A percentile compares a stretch with the other conserved stretches of the same genome.
These are phyloP conservation scores for Mercurialis annua DNA, from an alignment of 345 rosid genomes.

Conservation along the genomic window DNA sequence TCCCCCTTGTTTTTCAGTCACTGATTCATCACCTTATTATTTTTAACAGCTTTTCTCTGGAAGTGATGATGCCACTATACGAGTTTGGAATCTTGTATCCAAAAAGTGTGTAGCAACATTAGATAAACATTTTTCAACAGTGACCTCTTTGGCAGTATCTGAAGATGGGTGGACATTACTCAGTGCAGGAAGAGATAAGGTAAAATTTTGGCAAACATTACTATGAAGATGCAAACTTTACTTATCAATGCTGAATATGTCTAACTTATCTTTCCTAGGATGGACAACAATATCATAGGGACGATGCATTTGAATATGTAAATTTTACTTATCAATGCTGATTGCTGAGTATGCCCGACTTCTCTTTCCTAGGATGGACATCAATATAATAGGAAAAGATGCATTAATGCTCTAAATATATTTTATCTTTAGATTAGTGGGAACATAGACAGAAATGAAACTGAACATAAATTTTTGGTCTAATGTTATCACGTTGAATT, in stretches of 20 bases:
- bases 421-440: neutral
- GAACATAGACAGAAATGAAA: neutral
- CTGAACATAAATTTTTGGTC: neutral
- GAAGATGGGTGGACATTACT: slow-evolving; percentile 81
- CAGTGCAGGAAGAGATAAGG: slow-evolving; percentile 94
- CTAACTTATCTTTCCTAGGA: neutral
- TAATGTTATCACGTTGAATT: slow-evolving; percentile 4
- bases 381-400: neutral
- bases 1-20: neutral
- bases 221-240: neutral
- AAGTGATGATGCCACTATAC: slow-evolving; percentile 81
- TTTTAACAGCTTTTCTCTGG: slow-evolving; percentile 70
- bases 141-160: slow-evolving; percentile 73
- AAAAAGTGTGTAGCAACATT: slow-evolving; percentile 72
- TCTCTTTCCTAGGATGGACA: neutral
- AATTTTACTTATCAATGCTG: neutral
- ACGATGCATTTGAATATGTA: neutral
- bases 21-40: neutral
- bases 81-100: slow-evolving; percentile 77
- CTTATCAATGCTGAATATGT: neutral
- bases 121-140: slow-evolving; percentile 78
- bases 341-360: neutral
- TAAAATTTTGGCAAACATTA: slow-evolving; percentile 4
- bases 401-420: slow-evolving; percentile 11
- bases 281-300: neutral